Evolutionary conservation across 331 rosid genomes (phyloP).

Genomic region (Spiraea crenata): DNA sequence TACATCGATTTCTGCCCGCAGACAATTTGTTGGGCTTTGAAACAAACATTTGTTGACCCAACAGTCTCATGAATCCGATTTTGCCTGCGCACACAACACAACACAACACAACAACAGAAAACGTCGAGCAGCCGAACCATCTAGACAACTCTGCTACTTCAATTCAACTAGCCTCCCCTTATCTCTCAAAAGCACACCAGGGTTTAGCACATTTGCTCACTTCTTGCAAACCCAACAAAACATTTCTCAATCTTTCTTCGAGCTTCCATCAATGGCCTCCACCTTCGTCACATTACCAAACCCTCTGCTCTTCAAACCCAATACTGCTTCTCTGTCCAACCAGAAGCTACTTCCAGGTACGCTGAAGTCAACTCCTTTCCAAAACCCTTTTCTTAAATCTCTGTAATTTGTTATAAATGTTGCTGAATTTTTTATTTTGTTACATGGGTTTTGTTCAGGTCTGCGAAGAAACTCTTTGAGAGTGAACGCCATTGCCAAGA

Average conservation of each 20-base stretch:
- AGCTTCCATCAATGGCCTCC: constrained; percentile 61
- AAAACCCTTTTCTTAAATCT: not conserved
- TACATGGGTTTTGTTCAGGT: constrained; percentile 37
- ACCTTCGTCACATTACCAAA: constrained; percentile 53
- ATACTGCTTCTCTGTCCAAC: constrained; percentile 36
- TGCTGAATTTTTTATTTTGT: not conserved
- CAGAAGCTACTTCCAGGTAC: constrained; percentile 45
- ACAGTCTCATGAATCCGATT: not conserved
- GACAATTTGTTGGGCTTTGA: not conserved
- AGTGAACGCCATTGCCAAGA: constrained; percentile 52
- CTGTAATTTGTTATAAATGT: not conserved
- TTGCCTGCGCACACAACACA: not conserved
- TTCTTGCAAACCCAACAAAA: not conserved
- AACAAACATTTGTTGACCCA: not conserved
- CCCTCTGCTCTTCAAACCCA: constrained; percentile 43
- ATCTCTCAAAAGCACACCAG: not conserved
- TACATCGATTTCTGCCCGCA: not conserved
- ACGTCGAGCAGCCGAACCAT: constrained; percentile 4
- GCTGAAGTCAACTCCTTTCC: not conserved
- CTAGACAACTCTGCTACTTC: not conserved
- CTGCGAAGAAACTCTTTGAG: constrained; percentile 49
- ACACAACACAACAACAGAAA: constrained; percentile 1
- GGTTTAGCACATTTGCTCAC: not conserved
- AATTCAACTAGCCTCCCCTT: not conserved
- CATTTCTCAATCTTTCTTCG: not conserved